Conservation (phyloP, 139 green algal species). For the Penium margaritaceum region DNA sequence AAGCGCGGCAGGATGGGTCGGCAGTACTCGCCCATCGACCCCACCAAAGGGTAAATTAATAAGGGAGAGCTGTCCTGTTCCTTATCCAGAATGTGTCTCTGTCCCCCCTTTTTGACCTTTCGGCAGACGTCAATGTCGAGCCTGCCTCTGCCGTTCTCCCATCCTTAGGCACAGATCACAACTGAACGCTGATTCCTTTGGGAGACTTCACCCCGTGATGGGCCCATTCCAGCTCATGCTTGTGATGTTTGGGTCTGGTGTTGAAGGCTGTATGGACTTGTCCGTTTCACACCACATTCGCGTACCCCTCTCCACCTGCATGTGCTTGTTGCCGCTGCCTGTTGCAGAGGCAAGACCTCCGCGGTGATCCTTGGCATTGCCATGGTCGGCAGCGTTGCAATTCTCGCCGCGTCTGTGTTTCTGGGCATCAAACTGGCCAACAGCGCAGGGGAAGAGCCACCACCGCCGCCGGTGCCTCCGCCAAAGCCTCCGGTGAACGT, state of each 20-base stretch:
- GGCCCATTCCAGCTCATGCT: background rate
- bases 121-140: no score
- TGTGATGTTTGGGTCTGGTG: background rate
- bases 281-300: no score
- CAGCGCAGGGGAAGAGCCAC: conserved; percentile 1
- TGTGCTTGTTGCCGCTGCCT: background rate
- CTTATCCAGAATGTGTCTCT: background rate
- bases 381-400: conserved; percentile 33
- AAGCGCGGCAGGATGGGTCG: conserved; percentile 7
- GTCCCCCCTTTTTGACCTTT: background rate
- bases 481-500: conserved; percentile 12
- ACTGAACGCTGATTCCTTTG: background rate
- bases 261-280: background rate
- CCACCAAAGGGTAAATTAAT: background rate
- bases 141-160: background rate
- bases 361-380: conserved; percentile 17
- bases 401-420: conserved; percentile 20
- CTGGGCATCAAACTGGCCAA: conserved; percentile 18
- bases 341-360: conserved; percentile 19
- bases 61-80: background rate
- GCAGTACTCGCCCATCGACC: conserved; percentile 2
- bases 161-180: background rate
- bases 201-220: background rate
- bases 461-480: conserved; percentile 1
- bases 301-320: background rate